These are phyloP conservation scores for Martensiomyces pterosporus DNA, from an alignment of 192 early-diverging fungal genomes.

Conservation along the genomic window DNA sequence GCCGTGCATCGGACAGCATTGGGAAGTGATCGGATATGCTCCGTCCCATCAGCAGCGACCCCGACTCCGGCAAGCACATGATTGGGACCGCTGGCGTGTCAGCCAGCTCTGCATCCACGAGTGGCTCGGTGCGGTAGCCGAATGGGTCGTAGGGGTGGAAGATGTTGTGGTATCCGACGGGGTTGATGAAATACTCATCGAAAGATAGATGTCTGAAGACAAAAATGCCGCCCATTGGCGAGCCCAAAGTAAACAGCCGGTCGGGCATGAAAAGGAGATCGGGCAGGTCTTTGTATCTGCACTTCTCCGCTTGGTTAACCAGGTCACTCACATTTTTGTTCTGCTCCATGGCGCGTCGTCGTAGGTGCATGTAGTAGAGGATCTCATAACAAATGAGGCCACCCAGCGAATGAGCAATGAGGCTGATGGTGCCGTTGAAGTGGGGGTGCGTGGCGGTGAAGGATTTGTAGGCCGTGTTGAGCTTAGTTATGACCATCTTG, in stretches of 20 bases:
- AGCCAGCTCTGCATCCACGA: slow-evolving; percentile 52
- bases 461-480: slow-evolving; percentile 54
- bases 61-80: neutral
- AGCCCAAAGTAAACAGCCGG: slow-evolving; percentile 31
- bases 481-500: slow-evolving; percentile 51
- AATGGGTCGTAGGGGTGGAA: slow-evolving; percentile 75
- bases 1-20: too few species aligned
- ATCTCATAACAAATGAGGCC: slow-evolving; percentile 70
- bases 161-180: slow-evolving; percentile 62
- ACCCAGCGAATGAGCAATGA: slow-evolving; percentile 67
- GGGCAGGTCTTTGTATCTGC: slow-evolving; percentile 18
- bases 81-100: slow-evolving; percentile 51
- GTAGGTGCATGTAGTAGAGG: slow-evolving; percentile 32
- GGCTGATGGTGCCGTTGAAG: slow-evolving; percentile 57
- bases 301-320: slow-evolving; percentile 14
- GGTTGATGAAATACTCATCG: slow-evolving; percentile 49
- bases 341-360: neutral
- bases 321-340: neutral
- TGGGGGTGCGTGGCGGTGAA: slow-evolving; percentile 56
- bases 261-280: slow-evolving; percentile 22
- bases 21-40: too few species aligned
- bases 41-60: neutral
- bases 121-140: slow-evolving; percentile 67
- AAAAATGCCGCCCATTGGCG: slow-evolving; percentile 54
- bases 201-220: slow-evolving; percentile 61